These are phyloP conservation scores for Hypoxylon sp. DNA, from an alignment of 2,329 filamentous ascomycete genomes.

Conservation along the genomic window DNA sequence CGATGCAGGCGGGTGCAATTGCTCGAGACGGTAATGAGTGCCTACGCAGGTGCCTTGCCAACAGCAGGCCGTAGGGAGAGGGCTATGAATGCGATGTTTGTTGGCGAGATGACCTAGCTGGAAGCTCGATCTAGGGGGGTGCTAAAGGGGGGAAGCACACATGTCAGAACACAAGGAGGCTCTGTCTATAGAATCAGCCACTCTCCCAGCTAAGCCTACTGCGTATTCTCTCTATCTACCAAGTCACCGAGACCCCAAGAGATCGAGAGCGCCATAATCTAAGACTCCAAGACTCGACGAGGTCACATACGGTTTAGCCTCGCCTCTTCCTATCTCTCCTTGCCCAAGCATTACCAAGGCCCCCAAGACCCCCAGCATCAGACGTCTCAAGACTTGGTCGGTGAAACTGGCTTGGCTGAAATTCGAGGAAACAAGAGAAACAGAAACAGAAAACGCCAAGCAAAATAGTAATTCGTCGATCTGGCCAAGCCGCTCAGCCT, in stretches of 20 bases:
- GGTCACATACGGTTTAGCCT: conserved; percentile 3
- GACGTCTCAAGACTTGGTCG: conserved; percentile 12
- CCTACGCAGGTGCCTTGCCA: conserved; percentile 12
- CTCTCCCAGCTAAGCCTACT: neutral
- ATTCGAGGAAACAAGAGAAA: conserved; percentile 5
- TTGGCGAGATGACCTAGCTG: conserved; percentile 12
- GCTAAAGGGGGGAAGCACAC: too few species aligned
- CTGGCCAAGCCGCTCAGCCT: conserved; percentile 29
- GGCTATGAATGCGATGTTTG: conserved; percentile 28
- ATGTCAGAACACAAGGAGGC: conserved; percentile 5
- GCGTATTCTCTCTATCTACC: neutral
- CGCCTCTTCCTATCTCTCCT: conserved; percentile 3
- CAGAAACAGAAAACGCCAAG: conserved; percentile 21
- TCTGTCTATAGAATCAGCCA: conserved; percentile 23
- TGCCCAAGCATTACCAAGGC: conserved; percentile 8
- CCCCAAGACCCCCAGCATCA: too few species aligned
- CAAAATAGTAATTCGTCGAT: conserved; percentile 13
- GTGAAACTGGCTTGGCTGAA: conserved; percentile 21
- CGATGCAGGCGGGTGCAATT: conserved; percentile 27
- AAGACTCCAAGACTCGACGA: neutral
- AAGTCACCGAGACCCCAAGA: neutral
- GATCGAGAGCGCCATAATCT: neutral
- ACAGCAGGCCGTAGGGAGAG: conserved; percentile 10
- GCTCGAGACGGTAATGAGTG: conserved; percentile 29
- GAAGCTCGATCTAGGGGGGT: conserved; percentile 8